These are phyloP conservation scores for Xylaria palmicola DNA, from an alignment of 495 filamentous ascomycete species.

Conservation along the genomic window DNA sequence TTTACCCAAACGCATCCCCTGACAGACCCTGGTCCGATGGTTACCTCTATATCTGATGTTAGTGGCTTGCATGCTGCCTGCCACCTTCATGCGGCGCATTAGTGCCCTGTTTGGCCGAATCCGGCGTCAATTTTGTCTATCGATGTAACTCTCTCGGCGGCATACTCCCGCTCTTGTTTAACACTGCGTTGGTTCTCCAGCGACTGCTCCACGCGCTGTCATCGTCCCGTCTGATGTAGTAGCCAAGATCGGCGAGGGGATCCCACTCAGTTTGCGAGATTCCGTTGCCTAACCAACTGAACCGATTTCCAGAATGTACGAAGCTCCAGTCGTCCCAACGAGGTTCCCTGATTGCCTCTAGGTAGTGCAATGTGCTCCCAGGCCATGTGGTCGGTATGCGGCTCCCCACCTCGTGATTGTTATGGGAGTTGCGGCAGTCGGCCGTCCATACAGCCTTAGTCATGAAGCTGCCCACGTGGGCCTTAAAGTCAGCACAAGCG, in stretches of 20 bases:
- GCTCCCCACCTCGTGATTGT: conserved; percentile 40
- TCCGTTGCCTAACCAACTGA: conserved; percentile 52
- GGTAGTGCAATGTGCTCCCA: conserved; percentile 49
- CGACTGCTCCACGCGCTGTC: conserved; percentile 12
- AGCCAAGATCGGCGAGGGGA: conserved; percentile 26
- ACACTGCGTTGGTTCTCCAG: background rate
- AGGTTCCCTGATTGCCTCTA: conserved; percentile 47
- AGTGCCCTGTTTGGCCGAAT: background rate
- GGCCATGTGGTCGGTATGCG: conserved; percentile 46
- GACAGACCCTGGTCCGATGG: background rate
- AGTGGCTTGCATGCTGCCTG: background rate
- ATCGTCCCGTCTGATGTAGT: conserved; percentile 25
- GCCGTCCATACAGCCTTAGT: conserved; percentile 46
- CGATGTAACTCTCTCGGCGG: background rate
- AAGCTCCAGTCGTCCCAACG: conserved; percentile 53
- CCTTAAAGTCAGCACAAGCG: conserved; percentile 41
- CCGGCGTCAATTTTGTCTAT: background rate
- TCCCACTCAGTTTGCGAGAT: conserved; percentile 34
- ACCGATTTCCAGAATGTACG: conserved; percentile 45
- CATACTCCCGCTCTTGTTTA: conserved; percentile 3
- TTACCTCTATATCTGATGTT: background rate
- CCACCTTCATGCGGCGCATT: background rate
- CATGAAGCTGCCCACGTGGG: conserved; percentile 42
- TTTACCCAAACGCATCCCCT: background rate
- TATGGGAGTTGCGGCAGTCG: conserved; percentile 50